Conservation (phyloP, 768 basidiomycete genomes). For the Panaeolus papilionaceus region DNA sequence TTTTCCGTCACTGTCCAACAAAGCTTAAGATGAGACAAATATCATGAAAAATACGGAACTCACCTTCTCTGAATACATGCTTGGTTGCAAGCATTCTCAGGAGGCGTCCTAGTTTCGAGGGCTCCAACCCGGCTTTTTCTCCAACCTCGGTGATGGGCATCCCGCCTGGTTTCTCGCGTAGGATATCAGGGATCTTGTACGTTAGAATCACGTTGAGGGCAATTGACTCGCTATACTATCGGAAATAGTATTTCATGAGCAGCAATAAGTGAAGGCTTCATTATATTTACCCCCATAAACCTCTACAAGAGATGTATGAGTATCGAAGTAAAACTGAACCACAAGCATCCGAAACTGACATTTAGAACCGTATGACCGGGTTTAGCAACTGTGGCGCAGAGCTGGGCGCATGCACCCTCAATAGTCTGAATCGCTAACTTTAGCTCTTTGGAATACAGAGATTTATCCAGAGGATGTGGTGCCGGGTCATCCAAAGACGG, state of each 20-base stretch:
- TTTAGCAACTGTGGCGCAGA: constrained; percentile 33
- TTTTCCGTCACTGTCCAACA: constrained; percentile 36
- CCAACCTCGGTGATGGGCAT: constrained; percentile 41
- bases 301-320: background rate
- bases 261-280: background rate
- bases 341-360: constrained; percentile 24
- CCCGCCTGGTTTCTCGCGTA: constrained; percentile 43
- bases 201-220: constrained; percentile 38
- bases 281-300: background rate
- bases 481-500: constrained; percentile 20
- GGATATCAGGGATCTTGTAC: constrained; percentile 44
- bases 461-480: constrained; percentile 38
- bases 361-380: constrained; percentile 36
- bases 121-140: constrained; percentile 35
- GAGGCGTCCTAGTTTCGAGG: constrained; percentile 41
- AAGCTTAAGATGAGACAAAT: background rate
- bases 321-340: background rate
- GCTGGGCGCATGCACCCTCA: constrained; percentile 41
- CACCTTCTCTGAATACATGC: constrained; percentile 45
- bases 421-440: constrained; percentile 36
- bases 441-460: constrained; percentile 28
- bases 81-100: constrained; percentile 40
- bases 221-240: constrained; percentile 36
- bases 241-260: too few relatives aligned
- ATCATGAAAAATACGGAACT: background rate